Conservation (phyloP, 2,329 filamentous ascomycete species). For the Penicillium sp. region DNA sequence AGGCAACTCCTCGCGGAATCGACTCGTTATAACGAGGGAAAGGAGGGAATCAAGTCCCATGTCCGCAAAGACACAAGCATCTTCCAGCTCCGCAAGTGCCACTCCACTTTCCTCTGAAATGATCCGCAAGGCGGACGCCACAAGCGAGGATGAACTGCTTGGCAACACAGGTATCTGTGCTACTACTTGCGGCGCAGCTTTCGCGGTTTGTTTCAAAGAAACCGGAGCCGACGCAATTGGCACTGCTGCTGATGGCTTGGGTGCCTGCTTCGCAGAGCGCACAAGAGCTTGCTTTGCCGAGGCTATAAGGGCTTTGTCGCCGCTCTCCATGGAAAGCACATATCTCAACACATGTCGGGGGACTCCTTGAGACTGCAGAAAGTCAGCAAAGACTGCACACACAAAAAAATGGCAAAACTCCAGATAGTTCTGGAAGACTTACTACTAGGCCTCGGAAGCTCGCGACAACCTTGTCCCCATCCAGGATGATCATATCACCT, state of each 20-base stretch:
- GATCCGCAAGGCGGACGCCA: conserved; percentile 7
- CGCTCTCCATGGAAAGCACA: conserved; percentile 15
- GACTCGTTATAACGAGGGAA: conserved; percentile 12
- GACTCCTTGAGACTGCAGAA: conserved; percentile 20
- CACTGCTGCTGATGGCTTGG: conserved; percentile 2
- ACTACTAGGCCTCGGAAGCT: conserved; percentile 21
- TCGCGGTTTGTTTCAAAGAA: background rate
- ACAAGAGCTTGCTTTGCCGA: conserved; percentile 1
- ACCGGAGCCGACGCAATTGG: background rate
- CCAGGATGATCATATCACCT: conserved; percentile 9
- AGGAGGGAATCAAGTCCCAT: conserved; percentile 16
- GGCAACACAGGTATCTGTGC: background rate
- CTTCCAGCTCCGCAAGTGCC: conserved; percentile 5
- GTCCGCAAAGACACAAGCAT: conserved; percentile 13
- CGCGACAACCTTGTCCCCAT: conserved; percentile 20
- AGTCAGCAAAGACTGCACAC: background rate
- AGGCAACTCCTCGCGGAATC: conserved; percentile 15
- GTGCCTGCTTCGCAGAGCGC: background rate
- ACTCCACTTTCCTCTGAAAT: conserved; percentile 19
- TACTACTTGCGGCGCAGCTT: background rate
- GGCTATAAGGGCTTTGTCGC: background rate
- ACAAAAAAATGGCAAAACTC: too few relatives aligned
- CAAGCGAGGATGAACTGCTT: background rate
- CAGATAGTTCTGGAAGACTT: background rate
- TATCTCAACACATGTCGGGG: conserved; percentile 21